These are phyloP conservation scores for Gymnopus androsaceus DNA, from an alignment of 1,284 basidiomycete genomes.

Conservation along the genomic window DNA sequence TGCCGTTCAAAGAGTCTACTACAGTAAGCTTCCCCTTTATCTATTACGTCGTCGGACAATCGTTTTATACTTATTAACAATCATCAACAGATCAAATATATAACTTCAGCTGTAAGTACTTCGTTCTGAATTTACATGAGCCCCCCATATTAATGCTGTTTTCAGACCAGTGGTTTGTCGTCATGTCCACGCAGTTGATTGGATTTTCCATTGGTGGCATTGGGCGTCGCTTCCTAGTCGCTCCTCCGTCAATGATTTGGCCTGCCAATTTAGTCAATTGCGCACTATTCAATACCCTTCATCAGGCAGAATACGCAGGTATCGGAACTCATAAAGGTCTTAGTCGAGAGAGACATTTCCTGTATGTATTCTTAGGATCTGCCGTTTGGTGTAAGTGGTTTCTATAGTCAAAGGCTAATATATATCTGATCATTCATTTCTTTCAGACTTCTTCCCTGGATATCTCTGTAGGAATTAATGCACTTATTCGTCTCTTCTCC, in stretches of 20 bases:
- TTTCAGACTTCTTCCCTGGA: constrained; percentile 65
- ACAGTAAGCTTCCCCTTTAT: too few relatives aligned
- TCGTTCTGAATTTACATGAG: too few relatives aligned
- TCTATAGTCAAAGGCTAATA: too few relatives aligned
- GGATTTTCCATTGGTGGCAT: constrained; percentile 90
- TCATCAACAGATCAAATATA: too few relatives aligned
- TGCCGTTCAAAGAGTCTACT: constrained; percentile 74
- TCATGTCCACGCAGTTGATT: constrained; percentile 85
- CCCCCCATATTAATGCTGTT: too few relatives aligned
- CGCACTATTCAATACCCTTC: constrained; percentile 65
- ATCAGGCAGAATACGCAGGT: constrained; percentile 58
- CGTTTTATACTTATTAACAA: too few relatives aligned
- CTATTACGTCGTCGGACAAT: too few relatives aligned
- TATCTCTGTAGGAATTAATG: too few relatives aligned
- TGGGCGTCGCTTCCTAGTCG: constrained; percentile 75
- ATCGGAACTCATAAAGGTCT: constrained; percentile 66
- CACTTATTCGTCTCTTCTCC: too few relatives aligned
- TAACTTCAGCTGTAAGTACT: too few relatives aligned
- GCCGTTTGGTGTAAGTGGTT: constrained; percentile 75
- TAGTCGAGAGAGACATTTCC: constrained; percentile 72
- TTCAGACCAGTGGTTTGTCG: constrained; percentile 80
- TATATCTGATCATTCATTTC: too few relatives aligned
- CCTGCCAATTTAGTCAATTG: constrained; percentile 83
- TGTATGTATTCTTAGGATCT: constrained; percentile 51
- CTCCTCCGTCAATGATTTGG: constrained; percentile 95